phyloP scores from a whole-genome alignment of 2,329 filamentous ascomycete species.

The Fusarium sp. region DNA sequence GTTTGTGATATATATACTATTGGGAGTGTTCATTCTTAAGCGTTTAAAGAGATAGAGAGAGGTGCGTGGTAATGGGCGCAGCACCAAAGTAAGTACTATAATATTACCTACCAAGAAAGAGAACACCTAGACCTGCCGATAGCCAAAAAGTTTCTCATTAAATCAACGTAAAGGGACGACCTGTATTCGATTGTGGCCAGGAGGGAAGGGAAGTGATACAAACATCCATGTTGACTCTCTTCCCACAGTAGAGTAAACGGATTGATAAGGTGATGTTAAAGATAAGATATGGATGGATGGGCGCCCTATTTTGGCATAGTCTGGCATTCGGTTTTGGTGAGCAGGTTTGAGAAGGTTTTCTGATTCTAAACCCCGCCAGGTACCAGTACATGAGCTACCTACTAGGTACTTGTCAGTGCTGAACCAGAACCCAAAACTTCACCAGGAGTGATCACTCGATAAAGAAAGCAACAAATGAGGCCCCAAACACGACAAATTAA shows the following conservation, averaged over 20 bases:
- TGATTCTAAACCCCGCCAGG: slow-evolving; percentile 35
- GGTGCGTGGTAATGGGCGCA: not conserved
- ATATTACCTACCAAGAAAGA: not conserved
- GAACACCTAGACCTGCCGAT: not conserved
- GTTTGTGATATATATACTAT: not conserved
- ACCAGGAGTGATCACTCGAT: not conserved
- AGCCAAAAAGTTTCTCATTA: not conserved
- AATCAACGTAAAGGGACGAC: not conserved
- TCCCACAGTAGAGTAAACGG: not conserved
- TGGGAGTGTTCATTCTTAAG: not conserved
- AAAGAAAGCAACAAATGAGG: not conserved
- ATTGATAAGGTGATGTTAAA: not conserved
- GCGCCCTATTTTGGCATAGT: slow-evolving; percentile 15
- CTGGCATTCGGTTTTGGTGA: slow-evolving; percentile 46
- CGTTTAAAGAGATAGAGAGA: not conserved
- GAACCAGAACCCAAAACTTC: not conserved
- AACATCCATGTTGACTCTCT: not conserved
- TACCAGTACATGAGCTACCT: slow-evolving; percentile 51
- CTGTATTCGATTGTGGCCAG: not conserved
- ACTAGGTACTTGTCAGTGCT: slow-evolving; percentile 3
- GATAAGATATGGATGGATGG: not conserved
- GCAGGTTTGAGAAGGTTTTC: slow-evolving; percentile 66
- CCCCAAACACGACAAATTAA: not conserved
- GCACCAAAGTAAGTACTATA: not conserved
- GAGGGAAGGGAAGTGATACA: not conserved